phyloP scores from a whole-genome alignment of 208 protist genomes.

The Perkinsela sp. region DNA sequence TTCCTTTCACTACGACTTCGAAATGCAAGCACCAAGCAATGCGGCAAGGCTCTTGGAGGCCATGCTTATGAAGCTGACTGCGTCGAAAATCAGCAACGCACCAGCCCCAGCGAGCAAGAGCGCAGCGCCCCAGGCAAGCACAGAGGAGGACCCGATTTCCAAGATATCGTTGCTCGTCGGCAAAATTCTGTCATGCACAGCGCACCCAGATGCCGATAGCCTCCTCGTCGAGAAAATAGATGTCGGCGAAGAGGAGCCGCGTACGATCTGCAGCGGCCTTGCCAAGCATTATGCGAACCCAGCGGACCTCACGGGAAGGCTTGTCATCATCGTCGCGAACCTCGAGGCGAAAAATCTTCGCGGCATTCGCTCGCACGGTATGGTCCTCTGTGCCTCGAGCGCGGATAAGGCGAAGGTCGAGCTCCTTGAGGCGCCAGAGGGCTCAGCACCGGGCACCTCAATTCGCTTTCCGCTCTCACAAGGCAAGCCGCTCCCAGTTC shows the following conservation, averaged over 20 bases:
- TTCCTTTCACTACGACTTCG: too few relatives aligned
- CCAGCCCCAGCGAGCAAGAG: constrained; percentile 4
- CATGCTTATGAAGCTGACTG: background rate
- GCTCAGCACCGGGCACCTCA: constrained; percentile 42
- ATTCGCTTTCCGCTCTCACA: constrained; percentile 53
- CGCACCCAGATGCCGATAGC: constrained; percentile 55
- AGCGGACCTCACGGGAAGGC: constrained; percentile 38
- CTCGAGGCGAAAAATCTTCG: constrained; percentile 69
- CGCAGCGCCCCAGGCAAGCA: constrained; percentile 1
- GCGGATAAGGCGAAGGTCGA: constrained; percentile 24
- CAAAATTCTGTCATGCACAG: constrained; percentile 41
- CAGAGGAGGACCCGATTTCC: constrained; percentile 11
- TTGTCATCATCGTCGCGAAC: constrained; percentile 66
- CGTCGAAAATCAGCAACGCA: background rate
- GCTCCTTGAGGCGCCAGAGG: constrained; percentile 47
- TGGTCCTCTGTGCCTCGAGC: constrained; percentile 65
- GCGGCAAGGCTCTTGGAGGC: background rate
- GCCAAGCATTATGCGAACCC: constrained; percentile 31
- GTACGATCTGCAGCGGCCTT: constrained; percentile 64
- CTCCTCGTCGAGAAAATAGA: constrained; percentile 76
- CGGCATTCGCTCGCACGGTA: constrained; percentile 53
- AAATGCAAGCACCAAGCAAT: background rate
- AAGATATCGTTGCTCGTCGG: constrained; percentile 60
- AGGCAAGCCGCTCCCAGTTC: constrained; percentile 29
- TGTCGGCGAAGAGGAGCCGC: constrained; percentile 45